Conservation (phyloP, 2,329 filamentous ascomycete species). For the Neophaeococcomyces mojaviensis region DNA sequence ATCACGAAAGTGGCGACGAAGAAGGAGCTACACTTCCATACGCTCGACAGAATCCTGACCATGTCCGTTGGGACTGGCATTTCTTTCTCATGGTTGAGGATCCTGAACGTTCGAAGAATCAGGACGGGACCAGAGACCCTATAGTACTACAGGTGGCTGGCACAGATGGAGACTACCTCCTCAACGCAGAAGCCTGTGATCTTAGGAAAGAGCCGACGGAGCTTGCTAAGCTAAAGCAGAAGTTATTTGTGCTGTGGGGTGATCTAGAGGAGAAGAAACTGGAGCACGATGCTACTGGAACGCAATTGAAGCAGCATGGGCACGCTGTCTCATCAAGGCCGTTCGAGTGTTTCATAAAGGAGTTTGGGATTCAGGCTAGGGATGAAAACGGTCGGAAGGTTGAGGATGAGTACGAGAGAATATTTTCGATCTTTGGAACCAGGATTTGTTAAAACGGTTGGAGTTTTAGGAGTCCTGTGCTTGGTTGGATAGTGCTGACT, state of each 20-base stretch:
- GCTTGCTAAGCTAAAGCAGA: constrained; percentile 55
- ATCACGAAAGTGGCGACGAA: constrained; percentile 26
- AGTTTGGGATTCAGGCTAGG: constrained; percentile 52
- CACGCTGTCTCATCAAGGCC: constrained; percentile 42
- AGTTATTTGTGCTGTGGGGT: constrained; percentile 75
- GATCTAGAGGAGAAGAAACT: constrained; percentile 66
- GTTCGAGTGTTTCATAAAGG: constrained; percentile 63
- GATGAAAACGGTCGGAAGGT: not conserved
- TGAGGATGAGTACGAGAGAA: constrained; percentile 49
- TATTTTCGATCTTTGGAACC: constrained; percentile 60
- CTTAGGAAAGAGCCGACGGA: constrained; percentile 45
- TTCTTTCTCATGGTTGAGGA: constrained; percentile 77
- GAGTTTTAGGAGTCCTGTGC: too few species aligned
- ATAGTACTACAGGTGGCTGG: constrained; percentile 65
- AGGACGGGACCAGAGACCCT: constrained; percentile 34
- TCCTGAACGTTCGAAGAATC: constrained; percentile 35
- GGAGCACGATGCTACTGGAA: constrained; percentile 17
- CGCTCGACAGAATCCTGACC: constrained; percentile 14
- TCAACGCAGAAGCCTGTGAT: constrained; percentile 49
- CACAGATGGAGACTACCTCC: constrained; percentile 47
- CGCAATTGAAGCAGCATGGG: constrained; percentile 11
- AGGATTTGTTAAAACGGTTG: constrained; percentile 37
- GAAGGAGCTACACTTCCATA: constrained; percentile 11
- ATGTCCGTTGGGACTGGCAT: constrained; percentile 67
- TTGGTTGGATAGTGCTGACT: constrained; percentile 30